These are phyloP conservation scores for Boletellus deceptivus DNA, from an alignment of 1,284 basidiomycete species.

Conservation along the genomic window DNA sequence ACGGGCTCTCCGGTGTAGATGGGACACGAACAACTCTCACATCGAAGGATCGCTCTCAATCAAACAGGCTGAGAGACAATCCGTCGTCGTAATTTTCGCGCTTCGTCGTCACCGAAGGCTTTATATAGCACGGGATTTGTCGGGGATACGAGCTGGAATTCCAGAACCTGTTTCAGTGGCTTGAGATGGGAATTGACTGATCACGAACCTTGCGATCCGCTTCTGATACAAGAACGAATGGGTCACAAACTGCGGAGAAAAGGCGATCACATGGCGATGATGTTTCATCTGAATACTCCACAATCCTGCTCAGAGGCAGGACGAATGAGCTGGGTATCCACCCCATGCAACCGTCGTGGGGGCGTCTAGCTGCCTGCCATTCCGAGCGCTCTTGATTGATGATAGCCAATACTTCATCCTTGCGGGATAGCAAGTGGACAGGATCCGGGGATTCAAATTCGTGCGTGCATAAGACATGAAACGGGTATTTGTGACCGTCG, in stretches of 20 bases:
- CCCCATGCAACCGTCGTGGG: conserved; percentile 51
- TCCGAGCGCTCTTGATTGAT: conserved; percentile 68
- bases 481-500: conserved; percentile 24
- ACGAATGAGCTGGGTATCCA: conserved; percentile 72
- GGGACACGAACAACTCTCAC: not conserved
- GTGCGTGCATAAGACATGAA: conserved; percentile 61
- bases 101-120: conserved; percentile 7
- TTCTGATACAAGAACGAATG: conserved; percentile 22
- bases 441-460: conserved; percentile 63
- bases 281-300: conserved; percentile 10
- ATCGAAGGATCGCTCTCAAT: conserved; percentile 8
- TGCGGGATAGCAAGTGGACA: conserved; percentile 58
- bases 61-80: conserved; percentile 5
- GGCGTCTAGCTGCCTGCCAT: conserved; percentile 77
- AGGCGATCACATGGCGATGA: conserved; percentile 4
- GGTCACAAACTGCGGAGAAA: conserved; percentile 15
- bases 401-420: conserved; percentile 65
- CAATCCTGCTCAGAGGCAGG: conserved; percentile 32
- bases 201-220: conserved; percentile 20
- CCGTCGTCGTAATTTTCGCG: conserved; percentile 5
- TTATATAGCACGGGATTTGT: conserved; percentile 17
- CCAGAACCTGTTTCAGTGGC: conserved; percentile 16
- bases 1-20: conserved; percentile 6
- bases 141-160: conserved; percentile 19
- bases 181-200: not conserved